phyloP scores from a whole-genome alignment of 768 basidiomycete species.

The Suillus subluteus region DNA sequence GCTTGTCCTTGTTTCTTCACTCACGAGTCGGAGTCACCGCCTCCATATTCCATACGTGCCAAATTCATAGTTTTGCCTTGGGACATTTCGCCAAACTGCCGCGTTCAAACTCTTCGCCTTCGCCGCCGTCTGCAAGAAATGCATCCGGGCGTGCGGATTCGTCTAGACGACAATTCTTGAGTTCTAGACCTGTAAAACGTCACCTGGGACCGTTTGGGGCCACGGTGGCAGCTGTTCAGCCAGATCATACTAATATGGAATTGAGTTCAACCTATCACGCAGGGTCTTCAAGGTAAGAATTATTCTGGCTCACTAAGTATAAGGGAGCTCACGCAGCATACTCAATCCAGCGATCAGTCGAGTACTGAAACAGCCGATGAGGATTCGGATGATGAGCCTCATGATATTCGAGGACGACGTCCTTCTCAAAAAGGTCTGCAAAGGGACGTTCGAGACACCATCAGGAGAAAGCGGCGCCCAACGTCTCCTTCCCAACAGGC shows the following conservation, averaged over 20 bases:
- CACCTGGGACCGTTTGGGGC: conserved; percentile 28
- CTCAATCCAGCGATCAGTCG: conserved; percentile 47
- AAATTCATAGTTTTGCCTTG: conserved; percentile 9
- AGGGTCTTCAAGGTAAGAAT: conserved; percentile 73
- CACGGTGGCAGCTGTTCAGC: conserved; percentile 20
- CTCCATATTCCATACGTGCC: neutral
- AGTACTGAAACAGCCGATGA: conserved; percentile 55
- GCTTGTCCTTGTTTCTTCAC: conserved; percentile 8
- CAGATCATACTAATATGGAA: conserved; percentile 47
- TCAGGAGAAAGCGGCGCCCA: conserved; percentile 33
- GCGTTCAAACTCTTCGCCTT: conserved; percentile 79
- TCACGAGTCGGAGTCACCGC: neutral
- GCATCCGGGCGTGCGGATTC: conserved; percentile 53
- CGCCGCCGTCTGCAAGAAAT: conserved; percentile 64
- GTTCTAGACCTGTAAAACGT: conserved; percentile 30
- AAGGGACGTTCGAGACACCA: conserved; percentile 27
- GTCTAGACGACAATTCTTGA: conserved; percentile 41
- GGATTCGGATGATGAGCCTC: conserved; percentile 58
- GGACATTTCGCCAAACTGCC: conserved; percentile 59
- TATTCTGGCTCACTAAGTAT: conserved; percentile 1
- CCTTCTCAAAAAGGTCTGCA: conserved; percentile 35
- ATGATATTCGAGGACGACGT: conserved; percentile 47
- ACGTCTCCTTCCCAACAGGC: conserved; percentile 27
- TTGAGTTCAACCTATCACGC: conserved; percentile 90
- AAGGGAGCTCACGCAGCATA: conserved; percentile 23